Evolutionary conservation across 1,284 basidiomycete genomes (phyloP), one percentile per base, ranked within the genome.

Genomic region (Ustilago hordei): DNA sequence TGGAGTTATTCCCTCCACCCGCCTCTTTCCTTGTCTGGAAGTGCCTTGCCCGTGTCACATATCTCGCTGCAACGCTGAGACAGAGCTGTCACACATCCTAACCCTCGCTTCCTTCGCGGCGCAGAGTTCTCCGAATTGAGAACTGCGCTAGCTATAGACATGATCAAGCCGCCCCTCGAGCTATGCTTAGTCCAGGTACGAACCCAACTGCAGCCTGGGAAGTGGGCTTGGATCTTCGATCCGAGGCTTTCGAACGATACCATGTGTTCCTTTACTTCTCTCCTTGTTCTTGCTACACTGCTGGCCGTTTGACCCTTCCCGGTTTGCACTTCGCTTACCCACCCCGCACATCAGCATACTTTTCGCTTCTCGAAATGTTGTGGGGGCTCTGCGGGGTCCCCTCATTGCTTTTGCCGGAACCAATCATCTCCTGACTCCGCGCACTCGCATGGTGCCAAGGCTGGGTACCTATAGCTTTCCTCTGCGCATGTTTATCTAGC

Each of bases 1-100:
- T 65, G 28, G 41, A 50, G 13, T 12, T 35, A 23, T 39, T 56
- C 55, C 55, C 39, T 12, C 55, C 23, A 56, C 7, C 53, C 36
- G 34, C 53, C 35, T 55, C 36, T 19, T 11, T 45, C n/a, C 28
- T 28, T 43, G 9, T 43, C 36, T 28, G 7, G 8, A 48, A 8
- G 13, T 17, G 15, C 41, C 41, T 45, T 19, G 41, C 41, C 41
- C 12, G 9, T 45, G 12, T 8, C n/a, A 45, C n/a, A 15, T 17
- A 45, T 17, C 41, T 11, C 41, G 15, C 45, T 48, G n/a, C 45
- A 28, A 28, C 28, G 39, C 39, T 41, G 39, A 41, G 39, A 41
- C 39, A 41, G 39, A 41, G 39, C 7, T 41, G 39, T 41, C 45
- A 23, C 17, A 2, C 45, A 1, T 19, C n/a, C 41, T 28, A 13